Conservation (phyloP, 441 rosid genomes). For the Breynia disticha region DNA sequence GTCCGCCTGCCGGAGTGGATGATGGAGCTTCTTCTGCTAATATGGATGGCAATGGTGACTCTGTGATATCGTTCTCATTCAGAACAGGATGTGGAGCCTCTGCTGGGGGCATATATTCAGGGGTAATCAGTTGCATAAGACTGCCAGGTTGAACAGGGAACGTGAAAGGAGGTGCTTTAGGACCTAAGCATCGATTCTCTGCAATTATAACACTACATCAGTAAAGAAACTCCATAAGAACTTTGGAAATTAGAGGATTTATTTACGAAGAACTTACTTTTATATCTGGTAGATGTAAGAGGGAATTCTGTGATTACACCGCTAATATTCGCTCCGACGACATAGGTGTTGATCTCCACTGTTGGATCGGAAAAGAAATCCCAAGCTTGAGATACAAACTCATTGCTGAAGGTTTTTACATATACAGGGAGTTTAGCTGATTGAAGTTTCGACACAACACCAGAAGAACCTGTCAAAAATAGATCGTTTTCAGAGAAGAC, state of each 20-base stretch:
- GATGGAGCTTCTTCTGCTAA: constrained; percentile 15
- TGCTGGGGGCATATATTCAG: constrained; percentile 44
- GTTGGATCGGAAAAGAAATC: constrained; percentile 65
- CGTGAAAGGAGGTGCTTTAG: constrained; percentile 47
- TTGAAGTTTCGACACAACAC: constrained; percentile 35
- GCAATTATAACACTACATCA: constrained; percentile 10
- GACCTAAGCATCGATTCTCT: constrained; percentile 55
- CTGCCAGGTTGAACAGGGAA: constrained; percentile 40
- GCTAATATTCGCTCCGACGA: constrained; percentile 18
- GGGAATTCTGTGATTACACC: constrained; percentile 77
- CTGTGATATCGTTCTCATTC: constrained; percentile 41
- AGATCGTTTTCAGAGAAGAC: constrained; percentile 22
- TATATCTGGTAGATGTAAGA: constrained; percentile 52
- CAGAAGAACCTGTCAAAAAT: constrained; percentile 29
- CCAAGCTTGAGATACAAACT: constrained; percentile 72
- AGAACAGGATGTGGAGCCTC: constrained; percentile 64
- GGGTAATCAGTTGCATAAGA: constrained; percentile 28
- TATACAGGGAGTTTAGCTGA: constrained; percentile 43
- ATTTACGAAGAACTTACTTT: constrained; percentile 35
- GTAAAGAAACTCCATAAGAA: background rate
- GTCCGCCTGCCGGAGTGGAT: constrained; percentile 6
- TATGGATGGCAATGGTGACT: constrained; percentile 61
- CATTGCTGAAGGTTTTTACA: constrained; percentile 53
- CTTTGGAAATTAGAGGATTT: background rate
- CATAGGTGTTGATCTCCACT: constrained; percentile 51